Conservation (phyloP, 1,139 yeast species). For the Pichia sp. region DNA sequence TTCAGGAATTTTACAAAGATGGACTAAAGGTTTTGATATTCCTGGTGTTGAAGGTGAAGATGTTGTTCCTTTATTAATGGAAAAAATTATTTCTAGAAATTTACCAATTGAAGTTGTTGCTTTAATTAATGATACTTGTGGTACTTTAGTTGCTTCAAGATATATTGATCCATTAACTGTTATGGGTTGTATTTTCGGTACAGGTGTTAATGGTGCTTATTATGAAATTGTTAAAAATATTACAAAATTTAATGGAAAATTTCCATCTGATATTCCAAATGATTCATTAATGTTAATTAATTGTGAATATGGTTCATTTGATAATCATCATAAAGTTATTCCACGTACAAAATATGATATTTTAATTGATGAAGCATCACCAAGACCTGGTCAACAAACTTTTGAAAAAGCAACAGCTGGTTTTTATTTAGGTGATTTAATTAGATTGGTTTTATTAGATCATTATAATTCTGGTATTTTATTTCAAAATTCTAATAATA, state of each 20-base stretch:
- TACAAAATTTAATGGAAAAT: slow-evolving; percentile 75
- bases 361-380: slow-evolving; percentile 75
- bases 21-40: slow-evolving; percentile 99
- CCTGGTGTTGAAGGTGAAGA: slow-evolving; percentile 92
- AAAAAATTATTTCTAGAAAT: slow-evolving; percentile 56
- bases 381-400: slow-evolving; percentile 96
- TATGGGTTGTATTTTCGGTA: slow-evolving; percentile 97
- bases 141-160: slow-evolving; percentile 94
- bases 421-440: slow-evolving; percentile 88
- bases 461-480: slow-evolving; percentile 49
- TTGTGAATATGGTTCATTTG: slow-evolving; percentile 98
- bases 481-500: slow-evolving; percentile 40
- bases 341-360: slow-evolving; percentile 91
- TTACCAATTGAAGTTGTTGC: slow-evolving; percentile 90
- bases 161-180: slow-evolving; percentile 86
- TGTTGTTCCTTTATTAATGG: slow-evolving; percentile 86
- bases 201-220: slow-evolving; percentile 98
- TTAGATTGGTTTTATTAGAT: slow-evolving; percentile 77
- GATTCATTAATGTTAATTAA: slow-evolving; percentile 88
- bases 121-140: slow-evolving; percentile 93
- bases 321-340: slow-evolving; percentile 76
- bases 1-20: slow-evolving; percentile 85
- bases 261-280: slow-evolving; percentile 56
- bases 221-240: slow-evolving; percentile 72
- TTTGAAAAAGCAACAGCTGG: slow-evolving; percentile 99